These are phyloP conservation scores for Verticillium albo-atrum DNA, from an alignment of 2,329 filamentous ascomycete species.

Conservation along the genomic window DNA sequence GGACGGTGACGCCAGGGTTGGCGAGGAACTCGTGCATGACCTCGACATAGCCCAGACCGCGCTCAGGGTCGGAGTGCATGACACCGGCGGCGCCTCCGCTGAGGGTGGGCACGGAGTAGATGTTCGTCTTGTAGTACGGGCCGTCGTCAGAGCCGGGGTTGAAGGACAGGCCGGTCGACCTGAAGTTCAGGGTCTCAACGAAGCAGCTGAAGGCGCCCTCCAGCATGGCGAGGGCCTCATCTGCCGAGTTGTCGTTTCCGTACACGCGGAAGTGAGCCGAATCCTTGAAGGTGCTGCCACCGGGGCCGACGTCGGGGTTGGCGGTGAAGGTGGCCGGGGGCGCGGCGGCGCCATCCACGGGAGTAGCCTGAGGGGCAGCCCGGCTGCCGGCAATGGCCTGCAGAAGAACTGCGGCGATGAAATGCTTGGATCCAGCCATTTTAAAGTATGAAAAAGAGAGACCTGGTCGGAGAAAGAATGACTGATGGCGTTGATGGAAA, in stretches of 20 bases:
- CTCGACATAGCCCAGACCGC: constrained; percentile 38
- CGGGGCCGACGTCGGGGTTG: constrained; percentile 25
- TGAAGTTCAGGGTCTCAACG: constrained; percentile 29
- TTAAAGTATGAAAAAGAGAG: neutral
- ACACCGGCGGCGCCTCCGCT: constrained; percentile 32
- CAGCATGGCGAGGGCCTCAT: constrained; percentile 30
- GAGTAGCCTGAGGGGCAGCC: neutral
- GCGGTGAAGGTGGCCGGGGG: constrained; percentile 19
- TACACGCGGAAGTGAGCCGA: constrained; percentile 37
- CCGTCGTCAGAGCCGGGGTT: constrained; percentile 27
- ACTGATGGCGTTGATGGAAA: neutral
- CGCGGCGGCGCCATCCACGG: constrained; percentile 23
- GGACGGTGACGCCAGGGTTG: constrained; percentile 35
- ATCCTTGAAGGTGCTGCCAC: constrained; percentile 24
- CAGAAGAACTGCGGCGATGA: neutral
- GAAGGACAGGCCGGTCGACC: constrained; percentile 32
- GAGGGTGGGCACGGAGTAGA: constrained; percentile 34
- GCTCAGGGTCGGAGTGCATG: constrained; percentile 32
- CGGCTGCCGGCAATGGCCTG: neutral
- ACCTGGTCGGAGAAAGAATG: neutral
- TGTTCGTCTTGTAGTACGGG: constrained; percentile 40
- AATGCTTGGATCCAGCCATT: neutral
- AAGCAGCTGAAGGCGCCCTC: constrained; percentile 42
- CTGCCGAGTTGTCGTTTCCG: constrained; percentile 16
- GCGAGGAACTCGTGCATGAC: constrained; percentile 34